phyloP scores from a whole-genome alignment of 768 basidiomycete species.

The Podaxis sp. region DNA sequence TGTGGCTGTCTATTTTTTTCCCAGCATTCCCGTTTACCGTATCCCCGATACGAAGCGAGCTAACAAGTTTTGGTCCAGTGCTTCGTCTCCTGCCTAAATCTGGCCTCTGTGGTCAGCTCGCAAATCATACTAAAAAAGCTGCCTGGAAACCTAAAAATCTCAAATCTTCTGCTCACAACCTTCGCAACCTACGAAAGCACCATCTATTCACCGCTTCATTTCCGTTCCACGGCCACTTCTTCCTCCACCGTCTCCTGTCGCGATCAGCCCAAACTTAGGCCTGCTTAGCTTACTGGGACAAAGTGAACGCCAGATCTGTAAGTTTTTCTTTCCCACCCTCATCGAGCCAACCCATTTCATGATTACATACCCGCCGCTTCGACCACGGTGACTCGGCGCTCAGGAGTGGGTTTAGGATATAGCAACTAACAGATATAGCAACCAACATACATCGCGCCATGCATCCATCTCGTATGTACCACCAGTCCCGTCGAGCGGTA shows the following conservation, averaged over 20 bases:
- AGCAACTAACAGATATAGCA: background rate
- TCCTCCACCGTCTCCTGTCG: background rate
- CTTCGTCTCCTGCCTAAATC: background rate
- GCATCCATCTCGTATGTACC: background rate
- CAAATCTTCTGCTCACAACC: background rate
- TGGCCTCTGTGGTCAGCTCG: background rate
- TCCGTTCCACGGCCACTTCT: conserved; percentile 5
- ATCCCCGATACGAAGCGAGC: background rate
- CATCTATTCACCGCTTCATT: conserved; percentile 4
- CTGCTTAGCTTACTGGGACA: background rate
- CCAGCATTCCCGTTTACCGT: background rate
- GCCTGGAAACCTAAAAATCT: background rate
- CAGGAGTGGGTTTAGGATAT: background rate
- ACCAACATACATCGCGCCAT: background rate
- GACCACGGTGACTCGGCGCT: background rate
- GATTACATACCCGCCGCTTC: background rate
- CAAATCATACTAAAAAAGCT: background rate
- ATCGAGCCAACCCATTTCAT: background rate
- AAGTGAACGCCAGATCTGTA: background rate
- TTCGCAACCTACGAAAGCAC: no score
- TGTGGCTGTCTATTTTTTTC: background rate
- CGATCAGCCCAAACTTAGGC: background rate
- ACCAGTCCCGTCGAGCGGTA: background rate
- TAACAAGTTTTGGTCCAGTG: background rate
- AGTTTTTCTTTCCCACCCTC: background rate